These are phyloP conservation scores for Saitozyma podzolica DNA, from an alignment of 768 basidiomycete species.

Conservation along the genomic window DNA sequence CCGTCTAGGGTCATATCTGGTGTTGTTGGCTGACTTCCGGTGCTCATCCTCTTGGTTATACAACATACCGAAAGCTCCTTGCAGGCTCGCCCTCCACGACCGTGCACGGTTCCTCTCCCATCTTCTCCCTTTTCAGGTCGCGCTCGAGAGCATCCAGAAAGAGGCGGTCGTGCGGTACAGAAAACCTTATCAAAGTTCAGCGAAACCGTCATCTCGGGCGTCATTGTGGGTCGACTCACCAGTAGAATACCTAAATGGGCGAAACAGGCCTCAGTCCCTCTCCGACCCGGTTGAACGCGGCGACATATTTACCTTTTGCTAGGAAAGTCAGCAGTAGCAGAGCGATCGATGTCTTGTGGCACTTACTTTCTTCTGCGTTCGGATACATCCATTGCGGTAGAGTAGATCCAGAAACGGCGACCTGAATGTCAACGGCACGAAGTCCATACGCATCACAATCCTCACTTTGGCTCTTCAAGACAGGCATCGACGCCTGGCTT, in stretches of 20 bases:
- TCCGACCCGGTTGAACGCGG: not conserved
- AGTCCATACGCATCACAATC: not conserved
- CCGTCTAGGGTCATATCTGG: slow-evolving; percentile 73
- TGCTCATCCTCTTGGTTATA: not conserved
- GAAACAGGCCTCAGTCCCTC: not conserved
- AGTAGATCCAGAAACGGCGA: slow-evolving; percentile 84
- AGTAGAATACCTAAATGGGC: slow-evolving; percentile 75
- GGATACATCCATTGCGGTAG: slow-evolving; percentile 95
- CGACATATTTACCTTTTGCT: slow-evolving; percentile 41
- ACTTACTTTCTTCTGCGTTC: slow-evolving; percentile 87
- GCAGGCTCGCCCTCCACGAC: slow-evolving; percentile 76
- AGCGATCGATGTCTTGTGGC: not conserved
- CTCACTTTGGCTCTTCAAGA: slow-evolving; percentile 84
- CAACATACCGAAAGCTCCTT: slow-evolving; percentile 65
- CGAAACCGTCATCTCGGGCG: not conserved
- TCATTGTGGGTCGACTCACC: slow-evolving; percentile 59
- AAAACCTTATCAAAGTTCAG: slow-evolving; percentile 65
- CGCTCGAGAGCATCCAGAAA: slow-evolving; percentile 96
- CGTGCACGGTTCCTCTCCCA: slow-evolving; percentile 82
- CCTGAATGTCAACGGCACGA: slow-evolving; percentile 57
- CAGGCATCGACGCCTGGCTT: slow-evolving; percentile 91
- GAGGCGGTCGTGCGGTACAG: slow-evolving; percentile 92
- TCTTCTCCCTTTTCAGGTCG: slow-evolving; percentile 92
- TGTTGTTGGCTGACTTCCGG: not conserved
- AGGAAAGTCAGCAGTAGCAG: not conserved